Base-by-base conservation (phyloP, 164 flowering plant genomes). In the Taxillus chinensis region DNA sequence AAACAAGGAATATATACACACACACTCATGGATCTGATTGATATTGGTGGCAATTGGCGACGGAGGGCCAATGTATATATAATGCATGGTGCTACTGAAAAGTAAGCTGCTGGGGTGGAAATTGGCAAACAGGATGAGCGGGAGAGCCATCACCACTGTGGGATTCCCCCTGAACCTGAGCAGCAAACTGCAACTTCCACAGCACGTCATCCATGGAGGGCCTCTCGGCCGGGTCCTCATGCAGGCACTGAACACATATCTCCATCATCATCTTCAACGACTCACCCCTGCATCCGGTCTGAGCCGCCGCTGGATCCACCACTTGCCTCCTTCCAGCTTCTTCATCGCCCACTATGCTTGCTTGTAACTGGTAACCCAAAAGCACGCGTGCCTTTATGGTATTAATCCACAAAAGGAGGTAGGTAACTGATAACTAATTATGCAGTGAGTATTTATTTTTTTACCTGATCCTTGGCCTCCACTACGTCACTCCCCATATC, bases 121-220 rank as follows among this genome's bases (percentile, higher is more conserved):
- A 66, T 16, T 62, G 76, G 41, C 67, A 61, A 27, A 27, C 27
- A 55, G 75, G 71, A 5, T 80, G 73, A 39, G 51, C 57, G 1
- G 97, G 93, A 46, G 96, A 88, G 14, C 77, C 82, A n/a, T 81
- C 87, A 46, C 82, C 82, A 74, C 95, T 83, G n/a, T 73, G 80
- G 5, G 83, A 86, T 49, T 80, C 82, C 13, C 77, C 81, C 70
- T 93, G 87, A 42, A 95, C 90, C 72, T 95, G 99, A 66, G 95
- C 88, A 42, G 92, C 97, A 76, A 89, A 95, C 79, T 91, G 97
- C 81, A 95, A 71, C 71, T 95, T 87, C 99, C 99, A 95, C 53
- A 95, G 70, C 7, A 95, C 83, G 70, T 95, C 99, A 70, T 95
- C 99, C 16, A 89, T 49, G 0, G 99, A 87, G 17, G 99, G 96